Base-by-base conservation (phyloP, 202 grass and related monocot species). In the Brachypodium distachyon region DNA sequence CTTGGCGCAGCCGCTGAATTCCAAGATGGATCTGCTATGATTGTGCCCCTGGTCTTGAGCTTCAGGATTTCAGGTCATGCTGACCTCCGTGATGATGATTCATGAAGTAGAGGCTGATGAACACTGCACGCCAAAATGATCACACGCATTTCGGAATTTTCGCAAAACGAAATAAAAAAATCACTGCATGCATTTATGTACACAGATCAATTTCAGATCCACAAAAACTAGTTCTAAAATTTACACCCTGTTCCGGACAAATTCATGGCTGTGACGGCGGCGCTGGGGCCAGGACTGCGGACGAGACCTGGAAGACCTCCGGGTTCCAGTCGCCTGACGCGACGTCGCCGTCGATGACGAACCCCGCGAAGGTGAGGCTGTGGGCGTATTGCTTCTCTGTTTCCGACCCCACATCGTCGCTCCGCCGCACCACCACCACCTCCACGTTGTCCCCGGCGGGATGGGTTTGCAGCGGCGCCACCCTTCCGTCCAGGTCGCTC, bases 301-400 rank as follows among this genome's bases (percentile, higher is more conserved):
- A 56, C 0, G 77, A 83, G 42, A 92, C 44, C 83, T 91, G 92
- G 67, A 95, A 87, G 5, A 87, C 68, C 73, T 95, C 92, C 21
- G 89, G 92, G 28, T 82, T 78, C 92, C 92, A 96, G 72, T 96
- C 89, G 14, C 84, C 47, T 4, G 77, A 83, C 1, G 89, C 83
- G 6, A 96, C 86, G 64, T 96, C 92, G 31, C 92, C 92, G 58
- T 87, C 68, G 28, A 96, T 78, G 51, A 89, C 77, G 68, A 96
- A 96, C 5, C 92, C 86, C 0, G 83, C 61, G 73, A 96, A 89
- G 27, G 88, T 96, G 47, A 96, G 82, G 67, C 68, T 89, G 55
- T 85, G 77, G 33, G 72, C 69, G 67, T 81, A 89, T 67, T 77
- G 62, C 42, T 75, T 95, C 29, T 89, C 83, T 67, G 42, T 44